Percentiles rank a stretch among this genome's conserved stretches.
These are phyloP conservation scores for Trichosphaerium sp. DNA, from an alignment of 78 protist genomes.

Conservation along the genomic window DNA sequence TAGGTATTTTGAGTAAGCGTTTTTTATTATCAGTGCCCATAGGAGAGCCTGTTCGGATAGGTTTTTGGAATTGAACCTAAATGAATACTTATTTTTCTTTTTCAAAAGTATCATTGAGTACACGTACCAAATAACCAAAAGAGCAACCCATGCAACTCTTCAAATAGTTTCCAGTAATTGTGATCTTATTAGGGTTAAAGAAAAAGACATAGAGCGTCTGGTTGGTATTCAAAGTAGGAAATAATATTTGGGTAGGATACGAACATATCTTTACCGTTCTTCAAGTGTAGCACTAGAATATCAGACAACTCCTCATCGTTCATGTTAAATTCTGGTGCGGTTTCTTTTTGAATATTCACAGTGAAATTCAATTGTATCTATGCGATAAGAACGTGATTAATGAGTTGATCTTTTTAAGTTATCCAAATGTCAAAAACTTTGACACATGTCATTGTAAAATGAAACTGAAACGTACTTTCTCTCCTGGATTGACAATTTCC, in stretches of 20 bases:
- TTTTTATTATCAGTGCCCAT: constrained; percentile 14
- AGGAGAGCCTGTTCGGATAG: constrained; percentile 13
- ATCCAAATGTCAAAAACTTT: too few species aligned
- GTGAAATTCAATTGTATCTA: too few species aligned
- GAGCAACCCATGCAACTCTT: constrained; percentile 45
- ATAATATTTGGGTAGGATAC: background rate
- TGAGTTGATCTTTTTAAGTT: too few species aligned
- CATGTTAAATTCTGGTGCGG: constrained; percentile 20
- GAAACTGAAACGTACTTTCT: too few species aligned
- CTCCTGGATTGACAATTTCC: constrained; percentile 51
- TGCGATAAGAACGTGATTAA: too few species aligned
- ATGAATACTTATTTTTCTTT: background rate
- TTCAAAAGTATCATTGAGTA: background rate
- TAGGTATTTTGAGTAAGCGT: constrained; percentile 37
- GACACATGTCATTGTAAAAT: too few species aligned
- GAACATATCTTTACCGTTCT: constrained; percentile 67
- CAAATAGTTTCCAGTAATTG: constrained; percentile 31
- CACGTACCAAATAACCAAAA: constrained; percentile 34
- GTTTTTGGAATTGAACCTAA: constrained; percentile 3
- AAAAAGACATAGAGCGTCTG: background rate
- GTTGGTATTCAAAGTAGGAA: background rate
- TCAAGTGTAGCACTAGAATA: constrained; percentile 62
- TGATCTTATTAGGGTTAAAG: background rate
- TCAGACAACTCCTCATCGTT: constrained; percentile 42
- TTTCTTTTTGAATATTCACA: background rate